These are phyloP conservation scores for Pythium phragmitis DNA, from an alignment of 352 stramenopile genomes.

Conservation along the genomic window DNA sequence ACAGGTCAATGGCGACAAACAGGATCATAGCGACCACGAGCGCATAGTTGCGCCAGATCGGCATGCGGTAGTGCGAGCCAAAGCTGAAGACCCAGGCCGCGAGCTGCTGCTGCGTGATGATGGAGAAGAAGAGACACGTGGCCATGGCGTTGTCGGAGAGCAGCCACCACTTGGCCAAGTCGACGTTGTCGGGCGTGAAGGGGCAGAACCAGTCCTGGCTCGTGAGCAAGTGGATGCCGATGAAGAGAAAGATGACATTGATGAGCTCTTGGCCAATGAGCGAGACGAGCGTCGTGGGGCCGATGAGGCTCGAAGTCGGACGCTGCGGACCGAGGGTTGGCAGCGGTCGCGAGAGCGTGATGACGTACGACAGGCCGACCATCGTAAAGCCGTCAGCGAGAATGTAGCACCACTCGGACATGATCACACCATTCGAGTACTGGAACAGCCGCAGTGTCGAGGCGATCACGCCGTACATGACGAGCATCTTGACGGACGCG, in stretches of 20 bases:
- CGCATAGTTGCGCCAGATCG: conserved; percentile 35
- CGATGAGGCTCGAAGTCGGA: conserved; percentile 60
- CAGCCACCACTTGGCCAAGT: conserved; percentile 40
- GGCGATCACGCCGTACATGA: conserved; percentile 79
- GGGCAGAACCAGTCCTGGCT: conserved; percentile 37
- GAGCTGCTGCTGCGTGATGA: conserved; percentile 28
- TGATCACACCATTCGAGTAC: conserved; percentile 71
- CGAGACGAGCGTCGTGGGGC: conserved; percentile 43
- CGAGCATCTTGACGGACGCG: conserved; percentile 82
- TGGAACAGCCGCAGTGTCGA: conserved; percentile 60
- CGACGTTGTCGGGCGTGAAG: conserved; percentile 32
- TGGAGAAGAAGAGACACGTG: conserved; percentile 33
- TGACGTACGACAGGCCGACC: conserved; percentile 66
- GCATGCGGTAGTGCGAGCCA: conserved; percentile 33
- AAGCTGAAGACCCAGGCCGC: conserved; percentile 33
- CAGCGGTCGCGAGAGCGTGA: conserved; percentile 62
- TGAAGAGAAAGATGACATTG: conserved; percentile 52
- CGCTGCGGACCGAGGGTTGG: conserved; percentile 34
- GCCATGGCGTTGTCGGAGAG: conserved; percentile 33
- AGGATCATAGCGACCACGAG: conserved; percentile 23
- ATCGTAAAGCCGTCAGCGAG: conserved; percentile 61
- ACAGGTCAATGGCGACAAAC: conserved; percentile 27
- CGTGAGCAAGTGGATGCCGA: conserved; percentile 29
- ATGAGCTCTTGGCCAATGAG: conserved; percentile 45
- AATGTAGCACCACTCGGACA: conserved; percentile 76